Conservation (phyloP, 2,329 filamentous ascomycete species). For the Penicillium sp. region DNA sequence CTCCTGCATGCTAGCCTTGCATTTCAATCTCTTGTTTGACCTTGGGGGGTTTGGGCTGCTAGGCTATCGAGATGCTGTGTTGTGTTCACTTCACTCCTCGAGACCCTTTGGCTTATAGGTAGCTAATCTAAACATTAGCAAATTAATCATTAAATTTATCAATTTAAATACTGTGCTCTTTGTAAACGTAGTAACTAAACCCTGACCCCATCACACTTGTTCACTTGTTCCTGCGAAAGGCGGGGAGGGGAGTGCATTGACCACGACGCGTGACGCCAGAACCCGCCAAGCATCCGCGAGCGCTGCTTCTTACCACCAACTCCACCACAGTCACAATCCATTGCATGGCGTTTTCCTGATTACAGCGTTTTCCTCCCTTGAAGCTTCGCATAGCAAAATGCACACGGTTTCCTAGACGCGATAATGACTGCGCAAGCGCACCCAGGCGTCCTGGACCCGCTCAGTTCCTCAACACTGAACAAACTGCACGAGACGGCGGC, state of each 20-base stretch:
- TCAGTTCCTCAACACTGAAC: slow-evolving; percentile 39
- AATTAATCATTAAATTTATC: slow-evolving; percentile 27
- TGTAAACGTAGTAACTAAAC: too few species aligned
- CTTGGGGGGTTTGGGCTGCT: not conserved
- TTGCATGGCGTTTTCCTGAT: slow-evolving; percentile 13
- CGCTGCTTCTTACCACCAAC: slow-evolving; percentile 13
- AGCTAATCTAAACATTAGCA: slow-evolving; percentile 46
- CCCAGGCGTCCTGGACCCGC: slow-evolving; percentile 37
- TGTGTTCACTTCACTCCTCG: slow-evolving; percentile 10
- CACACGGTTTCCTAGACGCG: slow-evolving; percentile 27
- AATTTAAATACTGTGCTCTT: slow-evolving; percentile 1
- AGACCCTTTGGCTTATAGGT: slow-evolving; percentile 19
- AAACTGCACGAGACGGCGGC: slow-evolving; percentile 28
- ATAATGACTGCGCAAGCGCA: slow-evolving; percentile 43
- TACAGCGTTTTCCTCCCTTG: not conserved
- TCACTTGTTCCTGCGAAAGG: too few species aligned
- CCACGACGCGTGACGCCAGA: slow-evolving; percentile 35
- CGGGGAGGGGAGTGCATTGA: slow-evolving; percentile 14
- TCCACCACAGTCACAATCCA: slow-evolving; percentile 11
- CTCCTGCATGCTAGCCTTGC: slow-evolving; percentile 3
- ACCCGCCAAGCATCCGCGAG: slow-evolving; percentile 13
- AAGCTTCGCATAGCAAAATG: slow-evolving; percentile 26
- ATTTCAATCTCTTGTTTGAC: slow-evolving; percentile 1
- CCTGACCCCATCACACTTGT: too few species aligned
- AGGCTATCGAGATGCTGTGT: slow-evolving; percentile 2